A percentile compares a stretch with the other conserved stretches of the same genome.
These are phyloP conservation scores for Colletotrichum agaves DNA, from an alignment of 2,329 filamentous ascomycete species.

Conservation along the genomic window DNA sequence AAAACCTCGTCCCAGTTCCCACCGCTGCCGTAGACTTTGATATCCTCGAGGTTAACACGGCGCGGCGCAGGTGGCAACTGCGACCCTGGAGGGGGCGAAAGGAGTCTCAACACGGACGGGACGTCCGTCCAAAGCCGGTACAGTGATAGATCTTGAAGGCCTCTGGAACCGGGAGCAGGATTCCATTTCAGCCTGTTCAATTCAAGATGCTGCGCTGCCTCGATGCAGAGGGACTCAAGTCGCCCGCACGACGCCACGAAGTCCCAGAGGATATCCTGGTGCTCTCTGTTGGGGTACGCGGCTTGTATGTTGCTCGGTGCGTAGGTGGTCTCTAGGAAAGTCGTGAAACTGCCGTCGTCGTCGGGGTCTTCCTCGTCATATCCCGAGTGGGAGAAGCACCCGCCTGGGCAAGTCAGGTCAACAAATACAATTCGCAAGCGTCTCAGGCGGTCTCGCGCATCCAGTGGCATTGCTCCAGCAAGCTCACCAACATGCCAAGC, in stretches of 20 bases:
- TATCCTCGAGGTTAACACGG: neutral
- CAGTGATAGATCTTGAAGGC: neutral
- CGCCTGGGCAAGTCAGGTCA: too few species aligned
- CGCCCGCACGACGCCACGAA: constrained; percentile 18
- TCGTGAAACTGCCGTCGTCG: constrained; percentile 1
- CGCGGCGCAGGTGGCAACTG: neutral
- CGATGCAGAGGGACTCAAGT: constrained; percentile 17
- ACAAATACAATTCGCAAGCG: too few species aligned
- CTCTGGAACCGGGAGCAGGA: neutral
- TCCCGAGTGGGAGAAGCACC: too few species aligned
- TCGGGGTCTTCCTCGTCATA: too few species aligned
- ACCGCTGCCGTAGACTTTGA: constrained; percentile 13
- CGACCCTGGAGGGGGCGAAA: neutral
- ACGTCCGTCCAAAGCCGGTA: constrained; percentile 1
- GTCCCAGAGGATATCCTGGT: constrained; percentile 12
- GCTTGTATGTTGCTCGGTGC: constrained; percentile 23
- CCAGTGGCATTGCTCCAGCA: too few species aligned
- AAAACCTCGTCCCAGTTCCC: constrained; percentile 21
- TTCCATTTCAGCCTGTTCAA: constrained; percentile 9
- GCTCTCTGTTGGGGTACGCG: constrained; percentile 18
- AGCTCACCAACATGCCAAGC: too few species aligned
- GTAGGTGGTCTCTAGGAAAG: neutral
- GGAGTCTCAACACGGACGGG: neutral
- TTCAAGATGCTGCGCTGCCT: constrained; percentile 18
- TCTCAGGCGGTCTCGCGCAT: too few species aligned